Evolutionary conservation across 2,329 filamentous ascomycete species (phyloP), one percentile per base, ranked within the genome.

Genomic region (Colletotrichum sp.): DNA sequence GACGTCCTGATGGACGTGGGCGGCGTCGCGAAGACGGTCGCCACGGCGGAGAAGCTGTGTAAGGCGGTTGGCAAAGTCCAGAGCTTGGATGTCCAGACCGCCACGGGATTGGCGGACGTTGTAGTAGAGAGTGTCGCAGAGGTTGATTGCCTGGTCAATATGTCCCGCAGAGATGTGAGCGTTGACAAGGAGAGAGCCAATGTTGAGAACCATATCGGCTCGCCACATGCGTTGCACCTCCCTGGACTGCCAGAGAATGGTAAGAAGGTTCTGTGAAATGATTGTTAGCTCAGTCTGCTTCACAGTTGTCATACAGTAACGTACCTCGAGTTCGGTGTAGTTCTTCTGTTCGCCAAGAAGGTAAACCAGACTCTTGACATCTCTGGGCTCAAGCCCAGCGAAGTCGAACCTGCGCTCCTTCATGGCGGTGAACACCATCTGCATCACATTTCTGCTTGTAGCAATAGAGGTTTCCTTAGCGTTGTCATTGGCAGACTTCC

Each of bases 331-430:
- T 66, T 88, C 87, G 24, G 81, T 80, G 74, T 84, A 88, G 78
- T 89, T 87, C 72, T 83, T 79, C 73, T 89, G 87, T 28, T 86
- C 85, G 34, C 88, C 88, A 2, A 90, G 83, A 5, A 90, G 81
- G 12, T 84, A 84, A 32, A 88, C 83, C 3, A 90, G 82, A 9
- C 85, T 85, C 21, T 85, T 84, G 1, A 90, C 80, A 48, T 89
- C 87, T 36, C 85, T 82, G 67, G 88, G 84, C 24, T 83, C 82
- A 18, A 90, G 78, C 12, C 84, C 82, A 16, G 85, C 80, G 55
- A 89, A 83, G 73, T 88, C 85, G 58, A 90, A 84, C 21, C 88
- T 81, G 21, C 84, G 80, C 6, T 84, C 82, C 61, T 82, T 83
- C 77, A 88, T 86, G 9, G 85, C 85, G 9, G 81, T 78, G 8